Base-by-base conservation (phyloP, 2,329 filamentous ascomycete genomes). In the Drechslerella dactyloides region DNA sequence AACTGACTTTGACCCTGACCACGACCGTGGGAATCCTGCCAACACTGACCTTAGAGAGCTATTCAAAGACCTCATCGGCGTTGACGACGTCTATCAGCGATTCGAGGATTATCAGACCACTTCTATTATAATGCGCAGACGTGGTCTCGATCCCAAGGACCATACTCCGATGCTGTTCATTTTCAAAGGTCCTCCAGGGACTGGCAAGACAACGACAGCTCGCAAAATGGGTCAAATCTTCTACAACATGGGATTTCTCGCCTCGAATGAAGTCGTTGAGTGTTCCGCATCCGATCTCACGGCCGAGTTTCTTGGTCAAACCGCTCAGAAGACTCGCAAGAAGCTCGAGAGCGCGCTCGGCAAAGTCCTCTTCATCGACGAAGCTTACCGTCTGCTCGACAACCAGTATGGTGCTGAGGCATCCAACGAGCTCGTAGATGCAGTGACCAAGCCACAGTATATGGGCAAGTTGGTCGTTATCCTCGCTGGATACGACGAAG, bases 181-280 rank as follows among this genome's bases (percentile, higher is more conserved):
- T 0, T 91, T 91, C 79, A 83, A 85, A 0, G 89, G 89, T 0
- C 82, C 84, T 58, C 86, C 87, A 13, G 87, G 84, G 0, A 91
- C 89, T 0, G 90, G 89, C 0, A 92, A 92, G 76, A 91, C 89
- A 0, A 87, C 87, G 0, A 90, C 84, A 0, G 90, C 90, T 0
- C 81, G 83, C n/a, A 89, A 87, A 72, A 90, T 93, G 83, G 89
- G 89, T 2, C 85, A 90, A 73, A 81, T 93, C 0, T 93, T 86
- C 76, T 92, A 90, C 76, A 86, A 92, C 74, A 85, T 91, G 82
- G 89, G 89, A 0, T 85, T 92, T 35, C 79, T 93, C 0, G 79
- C 84, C 0, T 81, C 81, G 0, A 83, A 82, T 0, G 84, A 87
- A 24, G 87, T 91, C 0, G 77, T 87, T 0, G 87, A 91, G 60